Evolutionary conservation across 164 flowering plant species (phyloP).

Genomic region (Nymphaea colorata): DNA sequence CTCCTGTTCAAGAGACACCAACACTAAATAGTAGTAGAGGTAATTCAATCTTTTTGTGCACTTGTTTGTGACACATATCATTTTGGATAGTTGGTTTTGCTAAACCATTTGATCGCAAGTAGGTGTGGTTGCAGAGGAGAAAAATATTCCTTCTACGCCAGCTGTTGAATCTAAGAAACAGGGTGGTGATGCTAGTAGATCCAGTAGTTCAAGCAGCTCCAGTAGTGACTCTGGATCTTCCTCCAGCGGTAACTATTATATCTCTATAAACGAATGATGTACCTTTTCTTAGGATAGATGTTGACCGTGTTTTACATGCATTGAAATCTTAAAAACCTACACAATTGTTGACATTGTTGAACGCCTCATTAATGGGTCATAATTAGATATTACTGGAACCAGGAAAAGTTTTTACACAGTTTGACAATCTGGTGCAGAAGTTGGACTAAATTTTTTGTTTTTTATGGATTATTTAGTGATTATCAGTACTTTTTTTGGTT

Average conservation of each 20-base stretch:
- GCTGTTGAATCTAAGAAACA: conserved; percentile 39
- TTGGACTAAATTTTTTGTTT: no score
- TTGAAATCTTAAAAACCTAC: not conserved
- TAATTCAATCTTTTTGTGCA: not conserved
- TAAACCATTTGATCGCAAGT: not conserved
- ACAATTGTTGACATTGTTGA: not conserved
- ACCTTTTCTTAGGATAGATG: not conserved
- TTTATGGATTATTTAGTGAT: no score
- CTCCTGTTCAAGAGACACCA: not conserved
- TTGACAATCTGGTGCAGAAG: no score
- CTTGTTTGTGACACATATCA: not conserved
- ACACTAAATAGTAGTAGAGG: not conserved
- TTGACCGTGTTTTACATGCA: not conserved
- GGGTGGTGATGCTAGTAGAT: conserved; percentile 35
- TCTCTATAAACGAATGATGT: not conserved
- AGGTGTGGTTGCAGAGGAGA: conserved; percentile 29
- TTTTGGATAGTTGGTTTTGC: not conserved
- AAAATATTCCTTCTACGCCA: conserved; percentile 23
- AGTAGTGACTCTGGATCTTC: conserved; percentile 80
- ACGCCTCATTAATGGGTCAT: not conserved
- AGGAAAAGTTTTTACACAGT: no score
- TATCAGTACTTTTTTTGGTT: no score
- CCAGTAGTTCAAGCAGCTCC: conserved; percentile 79
- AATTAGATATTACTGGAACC: not conserved
- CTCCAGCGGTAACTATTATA: conserved; percentile 54